Base-by-base conservation (phyloP, 345 rosid genomes). In the Eucalyptus rudis region DNA sequence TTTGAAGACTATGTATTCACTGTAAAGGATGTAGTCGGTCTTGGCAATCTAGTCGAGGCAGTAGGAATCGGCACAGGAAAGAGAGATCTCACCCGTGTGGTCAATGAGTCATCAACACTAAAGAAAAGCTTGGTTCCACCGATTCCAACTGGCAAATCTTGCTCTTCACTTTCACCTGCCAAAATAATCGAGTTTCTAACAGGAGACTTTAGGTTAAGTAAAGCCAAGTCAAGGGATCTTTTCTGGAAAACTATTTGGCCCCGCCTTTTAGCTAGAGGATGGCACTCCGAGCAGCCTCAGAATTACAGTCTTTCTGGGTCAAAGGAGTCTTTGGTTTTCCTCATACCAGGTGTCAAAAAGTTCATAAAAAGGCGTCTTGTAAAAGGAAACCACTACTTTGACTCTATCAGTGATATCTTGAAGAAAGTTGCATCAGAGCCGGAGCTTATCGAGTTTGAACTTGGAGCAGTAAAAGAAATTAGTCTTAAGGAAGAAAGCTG, bases 181-280 rank as follows among this genome's bases (percentile, higher is more conserved):
- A 96, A 96, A 84, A 96, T 97, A 83, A 89, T 96, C 89, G 92
- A 93, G 49, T 92, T 94, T 89, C 92, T 96, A 88, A 95, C 94
- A 0, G 96, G 99, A 81, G 94, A 92, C 62, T 92, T 90, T 88
- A 93, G 98, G 87, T 90, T 97, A 92, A 95, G 99, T 90, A 97
- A 97, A 92, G 95, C 96, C 36, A 88, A 94, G 88, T 95, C 98
- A 56, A 92, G 90, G 92, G 96, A 95, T 91, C 95, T 97, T 88
- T 96, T 97, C 91, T 96, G 98, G 99, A 98, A 97, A 92, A 98
- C 97, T 91, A 97, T 97, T 49, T 97, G 98, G 99, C 99, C 98
- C 45, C 96, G 97, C 64, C 90, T 97, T 58, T 91, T 97, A 89
- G 98, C 96, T 86, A 93, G 94, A 90, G 99, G 98, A 45, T 97